phyloP scores from a whole-genome alignment of 2,329 filamentous ascomycete species.

The Fusarium brachygibbosum region DNA sequence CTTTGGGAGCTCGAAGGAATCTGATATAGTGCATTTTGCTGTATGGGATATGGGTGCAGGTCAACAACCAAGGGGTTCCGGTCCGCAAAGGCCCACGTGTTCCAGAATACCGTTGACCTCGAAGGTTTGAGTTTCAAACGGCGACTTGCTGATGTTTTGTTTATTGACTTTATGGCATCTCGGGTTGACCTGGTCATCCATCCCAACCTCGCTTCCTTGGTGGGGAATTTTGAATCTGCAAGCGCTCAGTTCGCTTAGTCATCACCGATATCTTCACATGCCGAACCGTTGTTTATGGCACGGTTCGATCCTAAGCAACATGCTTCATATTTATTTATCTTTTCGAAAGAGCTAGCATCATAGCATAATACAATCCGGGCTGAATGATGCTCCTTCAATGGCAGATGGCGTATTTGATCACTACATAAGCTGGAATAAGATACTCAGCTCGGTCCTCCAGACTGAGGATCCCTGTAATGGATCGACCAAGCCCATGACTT shows the following conservation, averaged over 20 bases:
- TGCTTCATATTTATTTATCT: background rate
- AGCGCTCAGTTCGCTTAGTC: conserved; percentile 29
- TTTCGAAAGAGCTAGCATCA: no score
- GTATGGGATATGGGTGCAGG: conserved; percentile 2
- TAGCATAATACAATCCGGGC: no score
- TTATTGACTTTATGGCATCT: conserved; percentile 13
- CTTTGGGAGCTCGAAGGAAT: conserved; percentile 63
- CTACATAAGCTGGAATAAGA: background rate
- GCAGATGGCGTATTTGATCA: background rate
- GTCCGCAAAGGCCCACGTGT: background rate
- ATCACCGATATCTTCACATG: conserved; percentile 28
- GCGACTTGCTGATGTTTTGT: background rate
- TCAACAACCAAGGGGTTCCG: background rate
- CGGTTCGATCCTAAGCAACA: background rate
- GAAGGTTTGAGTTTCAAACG: background rate
- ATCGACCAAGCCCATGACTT: no score
- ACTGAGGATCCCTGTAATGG: no score
- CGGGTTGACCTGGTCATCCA: conserved; percentile 4
- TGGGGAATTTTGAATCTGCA: conserved; percentile 29
- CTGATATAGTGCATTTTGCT: conserved; percentile 69
- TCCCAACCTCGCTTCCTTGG: conserved; percentile 25
- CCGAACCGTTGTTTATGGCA: background rate
- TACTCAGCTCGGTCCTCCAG: background rate
- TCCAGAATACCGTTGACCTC: background rate
- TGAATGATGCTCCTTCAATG: no score